A percentile compares a stretch with the other conserved stretches of the same genome.
These are phyloP conservation scores for Theobroma grandiflorum DNA, from an alignment of 441 rosid genomes.

Conservation along the genomic window DNA sequence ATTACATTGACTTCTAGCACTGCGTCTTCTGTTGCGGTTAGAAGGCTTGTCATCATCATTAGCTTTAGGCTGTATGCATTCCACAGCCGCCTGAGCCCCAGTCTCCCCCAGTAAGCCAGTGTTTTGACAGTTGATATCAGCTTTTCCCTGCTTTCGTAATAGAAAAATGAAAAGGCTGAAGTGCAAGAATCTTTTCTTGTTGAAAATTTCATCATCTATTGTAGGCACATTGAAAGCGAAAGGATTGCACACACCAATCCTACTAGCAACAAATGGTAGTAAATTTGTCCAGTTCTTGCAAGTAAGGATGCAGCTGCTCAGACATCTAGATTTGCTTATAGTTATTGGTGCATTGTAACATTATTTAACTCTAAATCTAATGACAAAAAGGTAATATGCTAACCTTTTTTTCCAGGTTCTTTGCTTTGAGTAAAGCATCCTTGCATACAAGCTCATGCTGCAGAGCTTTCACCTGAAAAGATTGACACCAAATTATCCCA, in stretches of 20 bases:
- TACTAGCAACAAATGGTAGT: background rate
- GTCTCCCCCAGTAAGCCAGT: slow-evolving; percentile 33
- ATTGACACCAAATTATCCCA: slow-evolving; percentile 13
- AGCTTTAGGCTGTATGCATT: slow-evolving; percentile 31
- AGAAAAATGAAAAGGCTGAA: background rate
- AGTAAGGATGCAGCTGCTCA: background rate
- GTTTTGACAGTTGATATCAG: slow-evolving; percentile 28
- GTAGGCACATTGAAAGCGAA: background rate
- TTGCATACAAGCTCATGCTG: slow-evolving; percentile 73
- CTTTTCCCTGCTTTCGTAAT: slow-evolving; percentile 44
- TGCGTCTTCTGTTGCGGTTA: slow-evolving; percentile 44
- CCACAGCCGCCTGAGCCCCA: slow-evolving; percentile 35
- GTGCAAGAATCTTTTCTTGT: background rate
- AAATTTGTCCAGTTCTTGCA: background rate
- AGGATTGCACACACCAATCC: background rate
- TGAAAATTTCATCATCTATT: background rate
- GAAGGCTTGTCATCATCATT: slow-evolving; percentile 34
- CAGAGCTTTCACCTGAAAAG: slow-evolving; percentile 54
- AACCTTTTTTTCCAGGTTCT: slow-evolving; percentile 46
- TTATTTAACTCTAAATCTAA: slow-evolving; percentile 5
- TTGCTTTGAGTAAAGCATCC: slow-evolving; percentile 63
- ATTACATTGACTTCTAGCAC: slow-evolving; percentile 66
- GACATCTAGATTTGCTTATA: background rate
- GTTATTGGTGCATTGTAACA: background rate
- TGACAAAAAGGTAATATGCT: slow-evolving; percentile 15